Base-by-base conservation (phyloP, 371 early-diverging fungal species). In the Mortierella sp. region DNA sequence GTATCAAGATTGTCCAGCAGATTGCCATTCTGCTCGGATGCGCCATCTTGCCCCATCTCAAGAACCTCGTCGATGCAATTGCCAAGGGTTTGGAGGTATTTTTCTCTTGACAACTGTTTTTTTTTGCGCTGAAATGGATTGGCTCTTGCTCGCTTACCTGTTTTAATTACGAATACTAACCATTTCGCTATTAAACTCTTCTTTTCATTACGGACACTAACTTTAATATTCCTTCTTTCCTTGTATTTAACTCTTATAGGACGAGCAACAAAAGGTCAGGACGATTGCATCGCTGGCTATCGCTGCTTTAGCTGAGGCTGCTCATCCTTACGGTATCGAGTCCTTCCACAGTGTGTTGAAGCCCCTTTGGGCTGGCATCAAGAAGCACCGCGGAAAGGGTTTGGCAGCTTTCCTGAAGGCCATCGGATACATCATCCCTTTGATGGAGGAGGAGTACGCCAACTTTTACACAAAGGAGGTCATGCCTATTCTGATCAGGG, bases 391-490 rank as follows among this genome's bases (percentile, higher is more conserved):
- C 78, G 98, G 99, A 84, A 97, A 97, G 87, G 97, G 97, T 24
- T 91, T 98, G 64, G 99, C 99, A n/a, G 98, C 99, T 3, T 98
- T 98, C 90, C 91, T 99, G 78, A 98, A 99, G 87, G 99, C 98
- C 16, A 96, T 98, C 83, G 99, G 99, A 64, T 98, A 95, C 78
- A 96, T 99, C 72, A 98, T 98, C 74, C 98, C 99, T 24, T 89
- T 99, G 71, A 98, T 99, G 98, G 98, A 98, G 79, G 93, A 93
- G 74, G 98, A 98, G 84, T 94, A 97, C 81, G 98, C 98, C 79
- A 96, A 95, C 88, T 94, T 95, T 79, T 97, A 97, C 88, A 97
- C 98, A 31, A 94, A 95, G 86, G 96, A 97, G 81, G 96, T 98
- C 53, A 97, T 99, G 97, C 87, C 92, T 14, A 95, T 96, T 48